Percentiles rank a stretch among this genome's conserved stretches.
Evolutionary conservation across 2,329 filamentous ascomycete genomes (phyloP).

Genomic region (Blastomyces percursus): DNA sequence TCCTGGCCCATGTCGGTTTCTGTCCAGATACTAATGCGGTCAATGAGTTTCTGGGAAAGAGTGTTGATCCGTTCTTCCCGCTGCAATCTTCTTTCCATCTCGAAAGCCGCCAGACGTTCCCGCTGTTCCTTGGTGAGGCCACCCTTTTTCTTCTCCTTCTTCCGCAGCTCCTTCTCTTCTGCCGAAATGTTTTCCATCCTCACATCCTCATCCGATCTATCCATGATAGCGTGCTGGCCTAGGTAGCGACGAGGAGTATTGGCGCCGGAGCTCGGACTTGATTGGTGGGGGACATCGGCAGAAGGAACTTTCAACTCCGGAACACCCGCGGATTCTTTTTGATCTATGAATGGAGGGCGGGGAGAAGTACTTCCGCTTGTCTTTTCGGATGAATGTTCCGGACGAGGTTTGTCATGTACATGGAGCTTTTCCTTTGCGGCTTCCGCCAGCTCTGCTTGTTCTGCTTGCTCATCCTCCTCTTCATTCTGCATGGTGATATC

Average conservation of each 20-base stretch:
- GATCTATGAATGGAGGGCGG: slow-evolving; percentile 8
- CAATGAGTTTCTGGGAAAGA: slow-evolving; percentile 71
- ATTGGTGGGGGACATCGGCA: slow-evolving; percentile 5
- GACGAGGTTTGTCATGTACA: slow-evolving; percentile 24
- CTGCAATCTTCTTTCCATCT: slow-evolving; percentile 70
- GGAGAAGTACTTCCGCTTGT: slow-evolving; percentile 17
- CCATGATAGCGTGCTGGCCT: slow-evolving; percentile 76
- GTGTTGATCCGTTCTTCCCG: slow-evolving; percentile 84
- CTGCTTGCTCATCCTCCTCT: slow-evolving; percentile 54
- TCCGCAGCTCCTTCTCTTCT: slow-evolving; percentile 64
- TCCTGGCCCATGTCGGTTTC: slow-evolving; percentile 85
- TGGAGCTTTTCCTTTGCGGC: slow-evolving; percentile 40
- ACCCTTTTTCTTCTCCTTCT: slow-evolving; percentile 81
- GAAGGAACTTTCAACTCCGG: slow-evolving; percentile 13
- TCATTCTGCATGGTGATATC: slow-evolving; percentile 82
- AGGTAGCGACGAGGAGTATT: slow-evolving; percentile 47
- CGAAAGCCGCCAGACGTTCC: slow-evolving; percentile 79
- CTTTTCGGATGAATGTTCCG: slow-evolving; percentile 14
- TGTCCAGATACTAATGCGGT: slow-evolving; percentile 88
- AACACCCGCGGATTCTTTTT: slow-evolving; percentile 11
- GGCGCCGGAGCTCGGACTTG: slow-evolving; percentile 28
- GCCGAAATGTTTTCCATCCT: slow-evolving; percentile 54
- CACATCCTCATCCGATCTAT: slow-evolving; percentile 69
- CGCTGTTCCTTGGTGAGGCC: slow-evolving; percentile 83
- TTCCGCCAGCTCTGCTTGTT: slow-evolving; percentile 43